Evolutionary conservation across 345 rosid species (phyloP).

Genomic region (Eucalyptus cloeziana): DNA sequence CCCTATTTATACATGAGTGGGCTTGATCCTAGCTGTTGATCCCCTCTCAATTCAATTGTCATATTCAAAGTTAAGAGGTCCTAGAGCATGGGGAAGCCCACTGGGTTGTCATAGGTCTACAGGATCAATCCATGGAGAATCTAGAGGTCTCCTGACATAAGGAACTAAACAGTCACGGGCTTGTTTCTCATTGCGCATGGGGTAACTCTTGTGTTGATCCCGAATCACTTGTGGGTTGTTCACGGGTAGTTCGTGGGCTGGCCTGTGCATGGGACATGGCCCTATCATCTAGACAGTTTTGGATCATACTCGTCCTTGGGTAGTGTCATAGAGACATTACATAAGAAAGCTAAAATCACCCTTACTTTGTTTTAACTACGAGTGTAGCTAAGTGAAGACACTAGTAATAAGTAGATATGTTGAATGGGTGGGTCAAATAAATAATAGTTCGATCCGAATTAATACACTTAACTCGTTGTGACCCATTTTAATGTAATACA

Average conservation of each 20-base stretch:
- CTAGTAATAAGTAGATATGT: not conserved
- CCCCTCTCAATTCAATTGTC: rapidly evolving
- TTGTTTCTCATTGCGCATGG: rapidly evolving
- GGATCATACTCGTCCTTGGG: too few relatives aligned
- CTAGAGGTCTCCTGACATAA: too few relatives aligned
- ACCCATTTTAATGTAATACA: too few relatives aligned
- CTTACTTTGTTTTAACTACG: not conserved
- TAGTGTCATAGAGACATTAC: too few relatives aligned
- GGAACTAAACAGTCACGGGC: rapidly evolving
- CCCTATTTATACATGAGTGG: rapidly evolving
- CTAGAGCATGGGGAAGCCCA: too few relatives aligned
- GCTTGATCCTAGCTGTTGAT: too few relatives aligned
- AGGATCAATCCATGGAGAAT: rapidly evolving
- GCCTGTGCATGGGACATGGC: too few relatives aligned
- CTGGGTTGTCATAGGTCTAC: rapidly evolving
- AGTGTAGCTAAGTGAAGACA: not conserved
- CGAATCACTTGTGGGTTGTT: too few relatives aligned
- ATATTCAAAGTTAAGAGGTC: too few relatives aligned
- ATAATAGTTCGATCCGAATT: too few relatives aligned
- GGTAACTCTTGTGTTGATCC: too few relatives aligned
- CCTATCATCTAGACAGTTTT: too few relatives aligned
- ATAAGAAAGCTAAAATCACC: not conserved
- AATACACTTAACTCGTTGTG: rapidly evolving
- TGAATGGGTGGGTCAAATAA: not conserved
- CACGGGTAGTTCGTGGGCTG: rapidly evolving